A percentile compares a stretch with the other conserved stretches of the same genome.
Evolutionary conservation across 371 early-diverging fungal genomes (phyloP).

Genomic region (Dichotomocladium elegans): DNA sequence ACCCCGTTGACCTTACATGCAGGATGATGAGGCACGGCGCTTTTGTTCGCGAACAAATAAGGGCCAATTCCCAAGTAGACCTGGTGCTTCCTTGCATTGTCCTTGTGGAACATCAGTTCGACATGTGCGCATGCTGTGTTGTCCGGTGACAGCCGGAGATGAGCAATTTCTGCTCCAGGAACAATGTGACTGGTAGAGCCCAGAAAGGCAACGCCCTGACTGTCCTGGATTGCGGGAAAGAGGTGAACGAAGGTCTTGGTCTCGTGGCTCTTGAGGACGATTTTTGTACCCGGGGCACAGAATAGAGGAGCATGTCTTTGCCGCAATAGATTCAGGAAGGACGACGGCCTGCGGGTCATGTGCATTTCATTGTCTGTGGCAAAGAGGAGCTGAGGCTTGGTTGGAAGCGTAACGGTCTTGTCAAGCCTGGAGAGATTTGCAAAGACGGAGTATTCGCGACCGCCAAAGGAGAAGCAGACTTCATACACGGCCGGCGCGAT

Average conservation of each 20-base stretch:
- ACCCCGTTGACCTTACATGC: constrained; percentile 21
- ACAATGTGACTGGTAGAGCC: constrained; percentile 43
- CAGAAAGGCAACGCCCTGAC: constrained; percentile 12
- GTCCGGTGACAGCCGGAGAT: neutral
- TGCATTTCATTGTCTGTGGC: constrained; percentile 37
- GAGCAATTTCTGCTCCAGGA: constrained; percentile 36
- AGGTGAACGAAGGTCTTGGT: constrained; percentile 44
- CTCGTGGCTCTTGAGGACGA: constrained; percentile 28
- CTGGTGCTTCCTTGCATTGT: constrained; percentile 22
- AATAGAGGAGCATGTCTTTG: constrained; percentile 19
- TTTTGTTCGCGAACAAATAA: constrained; percentile 7
- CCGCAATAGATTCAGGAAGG: neutral
- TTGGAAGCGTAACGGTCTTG: constrained; percentile 36
- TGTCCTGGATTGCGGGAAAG: constrained; percentile 8
- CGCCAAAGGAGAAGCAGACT: constrained; percentile 13
- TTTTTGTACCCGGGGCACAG: constrained; percentile 31
- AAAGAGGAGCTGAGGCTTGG: constrained; percentile 21
- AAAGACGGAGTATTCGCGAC: constrained; percentile 31
- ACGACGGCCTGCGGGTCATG: constrained; percentile 12
- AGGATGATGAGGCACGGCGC: constrained; percentile 4
- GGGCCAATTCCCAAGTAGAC: constrained; percentile 22
- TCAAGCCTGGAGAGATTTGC: constrained; percentile 41
- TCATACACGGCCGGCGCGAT: constrained; percentile 37
- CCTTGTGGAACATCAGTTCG: constrained; percentile 12
- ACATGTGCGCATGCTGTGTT: constrained; percentile 3